phyloP scores from a whole-genome alignment of 352 stramenopile genomes.

The Phytophthora megakarya region DNA sequence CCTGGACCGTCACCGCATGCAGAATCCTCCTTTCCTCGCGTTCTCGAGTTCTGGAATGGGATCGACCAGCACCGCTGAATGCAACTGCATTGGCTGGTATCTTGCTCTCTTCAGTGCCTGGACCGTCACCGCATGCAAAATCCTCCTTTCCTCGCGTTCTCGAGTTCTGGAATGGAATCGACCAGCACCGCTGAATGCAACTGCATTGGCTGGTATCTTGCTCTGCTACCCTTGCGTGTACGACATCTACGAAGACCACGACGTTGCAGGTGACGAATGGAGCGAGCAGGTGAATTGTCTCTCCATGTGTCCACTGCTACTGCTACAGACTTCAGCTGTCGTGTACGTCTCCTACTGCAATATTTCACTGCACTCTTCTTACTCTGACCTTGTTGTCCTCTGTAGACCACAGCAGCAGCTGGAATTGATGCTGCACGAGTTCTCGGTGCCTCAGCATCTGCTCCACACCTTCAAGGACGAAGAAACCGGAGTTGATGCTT shows the following conservation, averaged over 20 bases:
- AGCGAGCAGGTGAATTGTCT: constrained; percentile 54
- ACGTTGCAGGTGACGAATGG: constrained; percentile 23
- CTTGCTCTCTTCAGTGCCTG: constrained; percentile 18
- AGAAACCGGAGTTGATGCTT: background rate
- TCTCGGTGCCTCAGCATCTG: constrained; percentile 57
- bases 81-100: no score
- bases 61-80: constrained; percentile 12
- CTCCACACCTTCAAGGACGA: constrained; percentile 11
- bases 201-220: constrained; percentile 45
- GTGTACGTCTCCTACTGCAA: constrained; percentile 29
- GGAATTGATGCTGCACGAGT: constrained; percentile 45
- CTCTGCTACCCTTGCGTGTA: constrained; percentile 56
- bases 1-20: constrained; percentile 26
- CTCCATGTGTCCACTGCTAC: constrained; percentile 48
- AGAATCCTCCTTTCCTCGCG: constrained; percentile 22
- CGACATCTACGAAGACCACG: constrained; percentile 25
- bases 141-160: constrained; percentile 16
- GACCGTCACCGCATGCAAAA: constrained; percentile 24
- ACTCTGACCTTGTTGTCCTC: constrained; percentile 19
- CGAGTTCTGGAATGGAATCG: constrained; percentile 27
- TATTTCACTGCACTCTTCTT: background rate
- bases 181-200: constrained; percentile 22
- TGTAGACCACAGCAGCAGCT: constrained; percentile 23
- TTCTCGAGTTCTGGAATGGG: constrained; percentile 27
- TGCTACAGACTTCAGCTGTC: constrained; percentile 33